Conservation (phyloP, 345 rosid genomes). For the Gossypium arboreum region DNA sequence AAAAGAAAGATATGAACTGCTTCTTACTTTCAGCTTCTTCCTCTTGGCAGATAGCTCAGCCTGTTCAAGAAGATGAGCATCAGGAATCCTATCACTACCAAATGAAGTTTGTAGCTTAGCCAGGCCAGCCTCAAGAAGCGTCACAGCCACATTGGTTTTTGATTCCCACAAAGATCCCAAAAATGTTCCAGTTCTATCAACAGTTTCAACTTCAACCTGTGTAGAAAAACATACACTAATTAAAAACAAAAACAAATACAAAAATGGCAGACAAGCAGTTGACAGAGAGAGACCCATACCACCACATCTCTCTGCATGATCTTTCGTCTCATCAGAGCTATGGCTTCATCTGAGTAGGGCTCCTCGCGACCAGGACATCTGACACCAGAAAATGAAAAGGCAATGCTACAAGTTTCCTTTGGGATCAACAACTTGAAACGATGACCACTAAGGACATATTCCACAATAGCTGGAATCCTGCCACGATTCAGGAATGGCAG, state of each 20-base stretch:
- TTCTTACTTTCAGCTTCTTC: slow-evolving; percentile 80
- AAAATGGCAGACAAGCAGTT: slow-evolving; percentile 10
- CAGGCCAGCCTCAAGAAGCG: slow-evolving; percentile 91
- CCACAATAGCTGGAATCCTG: slow-evolving; percentile 81
- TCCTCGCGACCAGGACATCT: slow-evolving; percentile 96
- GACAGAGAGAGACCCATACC: slow-evolving; percentile 36
- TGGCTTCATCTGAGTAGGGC: slow-evolving; percentile 91
- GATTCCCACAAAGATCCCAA: slow-evolving; percentile 96
- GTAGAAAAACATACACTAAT: slow-evolving; percentile 9
- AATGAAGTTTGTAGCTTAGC: slow-evolving; percentile 86
- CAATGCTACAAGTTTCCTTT: slow-evolving; percentile 92
- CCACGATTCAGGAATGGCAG: slow-evolving; percentile 78
- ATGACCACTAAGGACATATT: slow-evolving; percentile 96
- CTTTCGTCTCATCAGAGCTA: slow-evolving; percentile 89
- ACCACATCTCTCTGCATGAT: slow-evolving; percentile 98
- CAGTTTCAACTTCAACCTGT: slow-evolving; percentile 92
- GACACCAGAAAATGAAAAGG: slow-evolving; percentile 96
- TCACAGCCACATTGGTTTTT: slow-evolving; percentile 60
- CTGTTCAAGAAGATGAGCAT: slow-evolving; percentile 76
- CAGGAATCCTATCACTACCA: slow-evolving; percentile 76
- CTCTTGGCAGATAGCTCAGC: slow-evolving; percentile 87
- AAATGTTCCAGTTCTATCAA: slow-evolving; percentile 94
- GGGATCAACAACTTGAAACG: slow-evolving; percentile 92
- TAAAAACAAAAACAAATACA: slow-evolving; percentile 1
- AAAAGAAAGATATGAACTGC: background rate